Evolutionary conservation across 1,139 yeast genomes (phyloP).

Genomic region (Hemisphaericaspora xylofermentans): DNA sequence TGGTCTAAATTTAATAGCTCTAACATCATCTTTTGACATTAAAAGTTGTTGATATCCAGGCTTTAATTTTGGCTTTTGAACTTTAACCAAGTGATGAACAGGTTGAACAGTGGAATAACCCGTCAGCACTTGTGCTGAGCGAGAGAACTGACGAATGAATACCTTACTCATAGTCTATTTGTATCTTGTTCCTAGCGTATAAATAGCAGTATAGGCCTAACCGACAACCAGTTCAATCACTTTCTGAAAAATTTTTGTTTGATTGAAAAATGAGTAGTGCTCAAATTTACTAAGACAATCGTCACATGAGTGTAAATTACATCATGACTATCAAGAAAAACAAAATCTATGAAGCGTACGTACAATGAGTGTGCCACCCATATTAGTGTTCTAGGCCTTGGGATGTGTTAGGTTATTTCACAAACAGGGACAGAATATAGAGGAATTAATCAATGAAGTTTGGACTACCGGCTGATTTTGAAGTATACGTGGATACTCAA

Average conservation of each 20-base stretch:
- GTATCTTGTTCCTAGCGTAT: too few relatives aligned
- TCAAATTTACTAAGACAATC: neutral
- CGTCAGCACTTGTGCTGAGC: constrained; percentile 40
- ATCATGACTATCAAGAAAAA: too few relatives aligned
- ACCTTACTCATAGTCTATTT: constrained; percentile 19
- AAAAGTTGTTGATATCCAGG: constrained; percentile 69
- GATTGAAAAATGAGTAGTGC: neutral
- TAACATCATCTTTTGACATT: constrained; percentile 65
- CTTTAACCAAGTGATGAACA: constrained; percentile 83
- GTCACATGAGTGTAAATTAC: neutral
- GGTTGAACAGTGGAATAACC: constrained; percentile 84
- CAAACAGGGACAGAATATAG: neutral
- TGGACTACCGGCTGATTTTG: constrained; percentile 28
- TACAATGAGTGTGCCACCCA: too few relatives aligned
- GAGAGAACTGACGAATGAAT: constrained; percentile 47
- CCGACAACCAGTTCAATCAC: neutral
- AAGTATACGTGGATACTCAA: constrained; percentile 16
- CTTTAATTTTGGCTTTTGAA: constrained; percentile 67
- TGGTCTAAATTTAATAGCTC: constrained; percentile 78
- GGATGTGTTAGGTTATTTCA: neutral
- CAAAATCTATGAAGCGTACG: too few relatives aligned
- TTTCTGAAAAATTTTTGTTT: constrained; percentile 8
- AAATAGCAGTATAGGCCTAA: too few relatives aligned
- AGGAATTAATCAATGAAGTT: constrained; percentile 19
- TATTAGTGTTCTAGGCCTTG: too few relatives aligned